Base-by-base conservation (phyloP, 306 rosid species). In the Quercus berberidifolia region DNA sequence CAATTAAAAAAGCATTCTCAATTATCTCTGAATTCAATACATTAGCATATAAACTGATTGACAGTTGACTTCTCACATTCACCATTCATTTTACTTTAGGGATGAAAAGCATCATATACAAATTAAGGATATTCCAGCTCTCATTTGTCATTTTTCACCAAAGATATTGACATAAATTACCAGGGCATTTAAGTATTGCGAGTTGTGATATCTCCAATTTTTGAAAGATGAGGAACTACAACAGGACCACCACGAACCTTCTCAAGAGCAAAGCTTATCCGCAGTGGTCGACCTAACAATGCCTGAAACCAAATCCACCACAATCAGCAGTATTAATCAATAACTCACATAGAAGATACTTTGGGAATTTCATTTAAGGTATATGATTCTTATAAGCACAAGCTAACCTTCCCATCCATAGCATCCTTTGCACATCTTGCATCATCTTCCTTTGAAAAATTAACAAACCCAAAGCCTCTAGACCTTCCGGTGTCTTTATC, bases 391-490 rank as follows among this genome's bases (percentile, higher is more conserved):
- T 7, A 4, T 1, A 43, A 55, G 52, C 18, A 41, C 49, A 23
- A 9, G 38, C 78, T 83, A 28, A 91, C 99, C 92, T 92, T 94
- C 79, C 99, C 97, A 58, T 94, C 97, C 99, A 94, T 92, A 78
- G 93, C 93, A 75, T 92, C 89, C 87, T 90, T 94, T 1, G 99
- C 99, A 84, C 83, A 76, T 70, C 59, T 77, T 43, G 99, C 97
- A 67, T 87, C 85, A 73, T 89, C 89, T 83, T 84, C 95, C 64
- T 83, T 86, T 65, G 88, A 71, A 82, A 92, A 94, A 49, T 83
- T 78, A 69, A 94, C 97, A 83, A 94, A 94, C 26, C 99, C 97
- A 69, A 91, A 92, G 74, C 99, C 97, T 84, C 97, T 92, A 73
- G 95, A 87, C 80, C 99, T 86, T 15, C 99, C 97, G 13, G 90